Evolutionary conservation across 257 asterid species (phyloP).

Genomic region (Ajuga chamaepitys): DNA sequence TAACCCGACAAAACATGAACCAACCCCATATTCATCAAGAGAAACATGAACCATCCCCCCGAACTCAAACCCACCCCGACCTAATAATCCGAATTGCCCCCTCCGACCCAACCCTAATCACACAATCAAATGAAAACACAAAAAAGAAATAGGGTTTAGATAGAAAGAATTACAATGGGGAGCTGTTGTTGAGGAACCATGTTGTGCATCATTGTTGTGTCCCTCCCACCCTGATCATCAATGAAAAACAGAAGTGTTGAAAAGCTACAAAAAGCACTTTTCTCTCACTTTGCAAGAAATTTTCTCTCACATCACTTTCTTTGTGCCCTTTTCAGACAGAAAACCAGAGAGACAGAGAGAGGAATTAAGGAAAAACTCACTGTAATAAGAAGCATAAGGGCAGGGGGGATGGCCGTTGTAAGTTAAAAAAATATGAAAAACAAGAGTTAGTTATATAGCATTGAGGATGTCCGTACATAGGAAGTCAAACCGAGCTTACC

Average conservation of each 20-base stretch:
- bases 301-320: conserved; percentile 20
- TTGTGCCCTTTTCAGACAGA: background rate
- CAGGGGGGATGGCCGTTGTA: conserved; percentile 3
- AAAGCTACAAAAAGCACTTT: conserved; percentile 2
- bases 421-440: background rate
- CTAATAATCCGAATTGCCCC: no score
- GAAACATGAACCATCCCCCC: no score
- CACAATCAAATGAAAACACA: background rate
- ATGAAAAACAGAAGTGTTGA: background rate
- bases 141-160: background rate
- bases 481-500: conserved; percentile 25
- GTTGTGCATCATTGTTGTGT: conserved; percentile 14
- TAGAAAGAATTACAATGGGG: conserved; percentile 14
- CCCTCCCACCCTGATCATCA: conserved; percentile 7
- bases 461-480: conserved; percentile 24
- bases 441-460: conserved; percentile 25
- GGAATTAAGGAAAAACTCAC: conserved; percentile 4
- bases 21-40: no score
- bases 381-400: conserved; percentile 10
- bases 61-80: no score
- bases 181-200: conserved; percentile 23
- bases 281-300: background rate
- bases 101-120: background rate
- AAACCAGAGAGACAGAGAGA: background rate
- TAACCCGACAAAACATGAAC: no score